Evolutionary conservation across 83 land plant species (phyloP).

Genomic region (Picea engelmannii): DNA sequence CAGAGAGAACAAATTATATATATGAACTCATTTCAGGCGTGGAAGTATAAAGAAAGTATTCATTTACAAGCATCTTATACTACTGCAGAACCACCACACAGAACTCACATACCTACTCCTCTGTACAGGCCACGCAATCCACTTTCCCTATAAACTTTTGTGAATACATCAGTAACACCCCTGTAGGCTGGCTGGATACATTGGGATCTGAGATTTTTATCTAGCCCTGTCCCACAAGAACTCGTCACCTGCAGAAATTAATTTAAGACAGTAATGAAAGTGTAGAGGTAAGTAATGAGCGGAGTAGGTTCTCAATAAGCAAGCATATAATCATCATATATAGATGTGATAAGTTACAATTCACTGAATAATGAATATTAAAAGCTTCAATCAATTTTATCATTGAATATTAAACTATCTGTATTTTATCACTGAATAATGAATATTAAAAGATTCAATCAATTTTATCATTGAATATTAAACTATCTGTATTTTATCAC

Average conservation of each 20-base stretch:
- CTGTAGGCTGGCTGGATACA: conserved; percentile 11
- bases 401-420: too few species aligned
- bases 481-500: too few species aligned
- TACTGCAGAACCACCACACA: too few species aligned
- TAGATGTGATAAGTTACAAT: too few species aligned
- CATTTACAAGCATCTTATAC: neutral
- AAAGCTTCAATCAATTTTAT: too few species aligned
- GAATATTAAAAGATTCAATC: too few species aligned
- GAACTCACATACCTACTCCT: conserved; percentile 24
- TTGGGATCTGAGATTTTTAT: conserved; percentile 1
- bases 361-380: too few species aligned
- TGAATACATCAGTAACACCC: conserved; percentile 20
- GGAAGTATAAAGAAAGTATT: neutral
- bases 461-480: too few species aligned
- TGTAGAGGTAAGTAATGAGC: neutral
- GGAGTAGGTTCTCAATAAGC: neutral
- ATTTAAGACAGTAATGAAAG: neutral
- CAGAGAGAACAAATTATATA: neutral
- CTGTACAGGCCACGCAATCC: conserved; percentile 28
- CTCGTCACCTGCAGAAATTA: conserved; percentile 1
- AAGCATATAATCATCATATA: too few species aligned
- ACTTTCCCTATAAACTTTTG: conserved; percentile 14
- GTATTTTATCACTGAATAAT: too few species aligned
- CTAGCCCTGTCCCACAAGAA: neutral
- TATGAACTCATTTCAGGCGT: too few species aligned